These are phyloP conservation scores for Pezicula carpinea DNA, from an alignment of 2,329 filamentous ascomycete genomes.

Conservation along the genomic window DNA sequence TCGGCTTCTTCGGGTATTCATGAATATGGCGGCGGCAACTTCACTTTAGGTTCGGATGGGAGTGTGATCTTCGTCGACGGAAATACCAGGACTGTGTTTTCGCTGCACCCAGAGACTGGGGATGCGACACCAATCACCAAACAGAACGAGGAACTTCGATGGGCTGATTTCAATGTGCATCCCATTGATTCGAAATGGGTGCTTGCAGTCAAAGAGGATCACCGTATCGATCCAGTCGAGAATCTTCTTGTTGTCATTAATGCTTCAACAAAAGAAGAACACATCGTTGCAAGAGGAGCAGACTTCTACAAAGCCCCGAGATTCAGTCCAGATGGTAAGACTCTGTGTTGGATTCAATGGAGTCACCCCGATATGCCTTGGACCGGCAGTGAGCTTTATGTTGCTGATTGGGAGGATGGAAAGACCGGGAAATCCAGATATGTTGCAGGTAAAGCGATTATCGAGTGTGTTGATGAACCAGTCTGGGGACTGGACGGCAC, in stretches of 20 bases:
- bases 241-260: slow-evolving; percentile 23
- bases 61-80: slow-evolving; percentile 39
- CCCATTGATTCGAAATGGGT: slow-evolving; percentile 34
- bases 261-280: slow-evolving; percentile 27
- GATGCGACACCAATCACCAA: not conserved
- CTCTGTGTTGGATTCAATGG: slow-evolving; percentile 50
- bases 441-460: slow-evolving; percentile 36
- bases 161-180: slow-evolving; percentile 41
- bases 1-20: slow-evolving; percentile 42
- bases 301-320: slow-evolving; percentile 48
- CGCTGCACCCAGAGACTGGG: not conserved
- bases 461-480: slow-evolving; percentile 43
- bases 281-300: slow-evolving; percentile 34
- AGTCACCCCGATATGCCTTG: slow-evolving; percentile 49
- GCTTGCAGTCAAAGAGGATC: slow-evolving; percentile 45
- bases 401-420: slow-evolving; percentile 37
- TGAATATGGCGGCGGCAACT: slow-evolving; percentile 44
- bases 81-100: not conserved
- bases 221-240: slow-evolving; percentile 22
- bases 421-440: slow-evolving; percentile 27
- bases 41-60: slow-evolving; percentile 33
- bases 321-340: slow-evolving; percentile 30
- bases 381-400: slow-evolving; percentile 39
- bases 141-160: slow-evolving; percentile 28
- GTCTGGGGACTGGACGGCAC: slow-evolving; percentile 45